These are phyloP conservation scores for Blastocystis sp. DNA, from an alignment of 352 stramenopile genomes.

Conservation along the genomic window DNA sequence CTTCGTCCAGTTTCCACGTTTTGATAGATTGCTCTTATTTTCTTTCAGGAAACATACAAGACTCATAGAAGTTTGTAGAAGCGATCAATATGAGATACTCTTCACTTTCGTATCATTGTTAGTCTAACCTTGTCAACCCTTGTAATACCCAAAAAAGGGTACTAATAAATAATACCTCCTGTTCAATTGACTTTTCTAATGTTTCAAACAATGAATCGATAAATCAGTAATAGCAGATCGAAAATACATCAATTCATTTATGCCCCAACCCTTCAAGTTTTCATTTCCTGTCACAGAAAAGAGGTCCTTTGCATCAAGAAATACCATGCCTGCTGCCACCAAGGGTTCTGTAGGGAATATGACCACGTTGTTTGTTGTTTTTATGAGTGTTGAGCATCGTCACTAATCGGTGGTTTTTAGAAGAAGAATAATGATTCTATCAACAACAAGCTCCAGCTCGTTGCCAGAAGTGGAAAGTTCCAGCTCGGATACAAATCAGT, in stretches of 20 bases:
- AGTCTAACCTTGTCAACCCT: too few species aligned
- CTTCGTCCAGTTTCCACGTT: background rate
- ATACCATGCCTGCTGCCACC: background rate
- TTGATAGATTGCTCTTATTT: background rate
- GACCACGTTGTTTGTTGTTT: background rate
- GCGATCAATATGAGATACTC: background rate
- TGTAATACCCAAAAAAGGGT: too few species aligned
- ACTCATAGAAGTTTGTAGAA: background rate
- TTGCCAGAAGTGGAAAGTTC: constrained; percentile 98
- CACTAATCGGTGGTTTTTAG: constrained; percentile 20
- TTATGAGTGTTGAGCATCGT: background rate
- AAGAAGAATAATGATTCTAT: constrained; percentile 97
- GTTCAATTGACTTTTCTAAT: too few species aligned
- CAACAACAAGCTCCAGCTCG: constrained; percentile 96
- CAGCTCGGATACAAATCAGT: constrained; percentile 95
- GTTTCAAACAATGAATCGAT: too few species aligned
- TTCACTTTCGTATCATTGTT: background rate
- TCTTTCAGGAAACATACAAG: too few species aligned
- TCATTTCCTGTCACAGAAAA: constrained; percentile 23
- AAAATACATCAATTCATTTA: background rate
- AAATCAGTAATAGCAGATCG: background rate
- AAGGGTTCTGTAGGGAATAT: constrained; percentile 11
- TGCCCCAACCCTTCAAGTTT: background rate
- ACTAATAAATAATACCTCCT: too few species aligned
- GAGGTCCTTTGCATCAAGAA: constrained; percentile 30